A percentile compares a stretch with the other conserved stretches of the same genome.
These are phyloP conservation scores for Deinandra increscens DNA, from an alignment of 129 eudicot species.

Conservation along the genomic window DNA sequence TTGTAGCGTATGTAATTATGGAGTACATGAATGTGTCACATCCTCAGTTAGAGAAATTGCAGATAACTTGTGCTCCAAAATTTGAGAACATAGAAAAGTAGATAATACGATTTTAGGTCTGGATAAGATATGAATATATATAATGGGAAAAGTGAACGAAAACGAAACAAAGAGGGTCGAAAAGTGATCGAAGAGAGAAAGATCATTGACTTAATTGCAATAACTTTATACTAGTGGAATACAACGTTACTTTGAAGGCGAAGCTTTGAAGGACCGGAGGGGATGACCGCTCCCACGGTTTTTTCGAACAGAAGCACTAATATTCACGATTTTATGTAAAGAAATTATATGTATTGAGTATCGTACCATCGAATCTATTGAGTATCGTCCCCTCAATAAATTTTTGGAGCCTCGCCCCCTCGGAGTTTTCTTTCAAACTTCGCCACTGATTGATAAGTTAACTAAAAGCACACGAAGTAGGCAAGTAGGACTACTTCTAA, in stretches of 20 bases:
- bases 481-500: no score
- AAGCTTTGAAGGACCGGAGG: no score
- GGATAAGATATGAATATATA: conserved; percentile 22
- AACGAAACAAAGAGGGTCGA: conserved; percentile 18
- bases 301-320: no score
- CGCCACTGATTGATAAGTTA: no score
- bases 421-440: no score
- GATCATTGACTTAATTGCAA: conserved; percentile 12
- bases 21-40: conserved; percentile 22
- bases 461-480: no score
- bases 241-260: conserved; percentile 9
- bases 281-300: no score
- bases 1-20: conserved; percentile 11
- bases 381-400: no score
- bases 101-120: background rate
- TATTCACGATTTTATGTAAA: no score
- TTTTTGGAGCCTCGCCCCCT: no score
- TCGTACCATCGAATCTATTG: no score
- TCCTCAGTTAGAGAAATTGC: conserved; percentile 28
- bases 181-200: conserved; percentile 13
- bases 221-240: conserved; percentile 25
- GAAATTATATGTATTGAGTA: no score
- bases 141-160: conserved; percentile 25
- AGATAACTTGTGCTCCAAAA: conserved; percentile 15
- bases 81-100: conserved; percentile 14